phyloP scores from a whole-genome alignment of 176 grass and related monocot genomes.

The Coix lacrymajobi region DNA sequence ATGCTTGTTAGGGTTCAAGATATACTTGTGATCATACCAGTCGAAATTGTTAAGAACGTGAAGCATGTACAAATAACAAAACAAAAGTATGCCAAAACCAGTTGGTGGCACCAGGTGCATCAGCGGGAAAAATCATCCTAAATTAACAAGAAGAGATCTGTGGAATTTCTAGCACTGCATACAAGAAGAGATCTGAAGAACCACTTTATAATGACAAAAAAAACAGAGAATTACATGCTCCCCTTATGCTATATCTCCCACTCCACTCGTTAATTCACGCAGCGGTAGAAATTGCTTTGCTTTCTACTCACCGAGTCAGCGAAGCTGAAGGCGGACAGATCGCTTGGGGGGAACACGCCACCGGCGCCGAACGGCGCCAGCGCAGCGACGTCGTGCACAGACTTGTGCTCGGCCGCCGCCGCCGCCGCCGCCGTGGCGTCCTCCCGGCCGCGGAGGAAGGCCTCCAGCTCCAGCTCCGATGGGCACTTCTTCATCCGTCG shows the following conservation, averaged over 20 bases:
- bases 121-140: background rate
- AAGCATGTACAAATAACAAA: background rate
- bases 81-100: background rate
- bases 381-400: background rate
- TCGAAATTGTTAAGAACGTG: background rate
- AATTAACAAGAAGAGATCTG: background rate
- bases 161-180: background rate
- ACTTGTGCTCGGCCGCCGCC: conserved; percentile 24
- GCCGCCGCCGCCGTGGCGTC: background rate
- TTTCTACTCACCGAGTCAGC: conserved; percentile 35
- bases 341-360: background rate
- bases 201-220: background rate
- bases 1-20: background rate
- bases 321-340: conserved; percentile 30
- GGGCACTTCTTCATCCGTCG: conserved; percentile 72
- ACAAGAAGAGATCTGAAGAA: background rate
- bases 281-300: background rate
- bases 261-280: background rate
- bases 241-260: background rate
- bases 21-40: background rate
- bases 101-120: background rate
- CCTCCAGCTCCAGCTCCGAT: conserved; percentile 65
- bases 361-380: conserved; percentile 5
- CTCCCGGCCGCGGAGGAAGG: conserved; percentile 31
- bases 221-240: background rate